Percentiles rank a stretch among this genome's conserved stretches.
Conservation (phyloP, 208 protist species). For the Strigomonas oncopelti region DNA sequence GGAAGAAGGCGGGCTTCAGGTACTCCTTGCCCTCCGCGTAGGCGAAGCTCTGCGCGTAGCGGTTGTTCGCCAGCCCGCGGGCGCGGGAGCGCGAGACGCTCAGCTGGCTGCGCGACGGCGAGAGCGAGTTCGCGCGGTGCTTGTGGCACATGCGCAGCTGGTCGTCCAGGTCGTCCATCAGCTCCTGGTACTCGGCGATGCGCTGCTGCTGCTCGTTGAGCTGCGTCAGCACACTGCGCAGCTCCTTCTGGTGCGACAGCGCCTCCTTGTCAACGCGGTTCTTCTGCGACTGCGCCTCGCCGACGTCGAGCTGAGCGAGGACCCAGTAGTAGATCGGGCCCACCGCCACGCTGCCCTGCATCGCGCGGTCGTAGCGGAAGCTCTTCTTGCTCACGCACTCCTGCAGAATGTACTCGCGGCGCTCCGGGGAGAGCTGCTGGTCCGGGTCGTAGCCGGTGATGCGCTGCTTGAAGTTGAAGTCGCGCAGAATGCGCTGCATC, state of each 20-base stretch:
- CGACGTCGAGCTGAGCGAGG: constrained; percentile 76
- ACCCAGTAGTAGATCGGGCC: constrained; percentile 89
- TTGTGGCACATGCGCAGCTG: constrained; percentile 59
- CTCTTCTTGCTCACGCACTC: constrained; percentile 82
- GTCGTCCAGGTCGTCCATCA: constrained; percentile 76
- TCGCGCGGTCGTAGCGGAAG: constrained; percentile 77
- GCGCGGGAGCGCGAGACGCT: constrained; percentile 17
- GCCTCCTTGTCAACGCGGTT: constrained; percentile 45
- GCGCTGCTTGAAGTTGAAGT: constrained; percentile 67
- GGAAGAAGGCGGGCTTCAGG: constrained; percentile 66
- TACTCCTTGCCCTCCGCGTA: constrained; percentile 67
- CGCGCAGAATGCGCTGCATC: constrained; percentile 78
- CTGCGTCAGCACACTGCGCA: constrained; percentile 66
- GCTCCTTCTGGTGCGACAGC: constrained; percentile 46
- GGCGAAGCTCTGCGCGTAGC: constrained; percentile 74
- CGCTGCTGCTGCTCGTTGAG: constrained; percentile 67
- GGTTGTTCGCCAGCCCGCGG: constrained; percentile 17
- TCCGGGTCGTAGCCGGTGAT: constrained; percentile 68
- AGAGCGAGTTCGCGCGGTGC: constrained; percentile 23
- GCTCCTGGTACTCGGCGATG: constrained; percentile 69
- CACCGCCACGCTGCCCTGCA: constrained; percentile 71
- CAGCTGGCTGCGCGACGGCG: constrained; percentile 12
- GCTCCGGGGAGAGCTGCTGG: constrained; percentile 65
- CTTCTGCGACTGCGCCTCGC: constrained; percentile 68
- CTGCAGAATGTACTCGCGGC: constrained; percentile 78